These are phyloP conservation scores for Metarhizium rileyi DNA, from an alignment of 2,329 filamentous ascomycete species.

Conservation along the genomic window DNA sequence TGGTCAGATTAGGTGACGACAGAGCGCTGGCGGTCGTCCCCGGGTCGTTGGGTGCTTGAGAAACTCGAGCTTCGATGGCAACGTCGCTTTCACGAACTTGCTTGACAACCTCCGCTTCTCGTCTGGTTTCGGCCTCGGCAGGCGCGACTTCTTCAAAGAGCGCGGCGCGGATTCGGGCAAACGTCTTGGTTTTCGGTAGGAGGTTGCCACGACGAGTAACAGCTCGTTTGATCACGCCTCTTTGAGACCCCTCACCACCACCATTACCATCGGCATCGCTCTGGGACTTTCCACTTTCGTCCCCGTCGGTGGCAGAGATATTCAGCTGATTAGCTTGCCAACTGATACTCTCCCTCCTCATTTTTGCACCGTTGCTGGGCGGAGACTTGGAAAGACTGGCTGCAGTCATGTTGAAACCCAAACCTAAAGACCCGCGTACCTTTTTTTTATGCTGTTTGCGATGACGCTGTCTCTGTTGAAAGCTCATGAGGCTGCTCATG, in stretches of 20 bases:
- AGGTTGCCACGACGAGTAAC: conserved; percentile 86
- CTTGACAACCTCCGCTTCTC: conserved; percentile 90
- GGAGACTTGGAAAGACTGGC: conserved; percentile 61
- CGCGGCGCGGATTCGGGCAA: conserved; percentile 84
- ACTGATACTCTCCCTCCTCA: conserved; percentile 78
- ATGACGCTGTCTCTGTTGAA: conserved; percentile 67
- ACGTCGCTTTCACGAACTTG: conserved; percentile 88
- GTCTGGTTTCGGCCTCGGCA: conserved; percentile 76
- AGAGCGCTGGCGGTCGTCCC: conserved; percentile 47
- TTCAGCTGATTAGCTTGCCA: conserved; percentile 84
- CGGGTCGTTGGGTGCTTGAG: conserved; percentile 30
- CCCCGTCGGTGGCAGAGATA: conserved; percentile 59
- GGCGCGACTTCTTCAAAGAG: conserved; percentile 82
- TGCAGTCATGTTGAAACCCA: conserved; percentile 38
- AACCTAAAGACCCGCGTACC: conserved; percentile 35
- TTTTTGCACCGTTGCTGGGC: conserved; percentile 41
- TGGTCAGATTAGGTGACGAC: conserved; percentile 60
- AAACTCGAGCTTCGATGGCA: conserved; percentile 40
- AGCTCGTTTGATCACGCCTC: conserved; percentile 69
- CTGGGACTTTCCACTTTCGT: conserved; percentile 62
- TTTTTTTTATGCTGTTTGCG: conserved; percentile 56
- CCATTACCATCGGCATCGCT: conserved; percentile 41
- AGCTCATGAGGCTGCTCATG: conserved; percentile 69
- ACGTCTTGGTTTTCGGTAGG: conserved; percentile 90
- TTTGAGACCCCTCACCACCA: conserved; percentile 41